A percentile compares a stretch with the other conserved stretches of the same genome.
Conservation (phyloP, 2,329 filamentous ascomycete genomes). For the Cladophialophora bantiana region DNA sequence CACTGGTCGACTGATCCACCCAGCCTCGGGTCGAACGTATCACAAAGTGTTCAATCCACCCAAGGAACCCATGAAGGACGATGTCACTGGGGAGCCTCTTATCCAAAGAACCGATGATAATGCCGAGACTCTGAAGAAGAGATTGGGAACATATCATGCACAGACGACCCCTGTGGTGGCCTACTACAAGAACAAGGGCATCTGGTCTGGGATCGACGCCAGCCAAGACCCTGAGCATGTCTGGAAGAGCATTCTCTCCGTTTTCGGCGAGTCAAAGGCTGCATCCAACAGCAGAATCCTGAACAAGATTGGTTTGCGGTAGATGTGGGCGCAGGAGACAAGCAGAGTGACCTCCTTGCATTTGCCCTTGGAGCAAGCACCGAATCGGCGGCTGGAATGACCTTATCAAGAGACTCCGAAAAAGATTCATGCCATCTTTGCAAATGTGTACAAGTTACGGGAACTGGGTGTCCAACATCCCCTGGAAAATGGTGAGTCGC, state of each 20-base stretch:
- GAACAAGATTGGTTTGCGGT: slow-evolving; percentile 60
- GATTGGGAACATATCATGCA: slow-evolving; percentile 87
- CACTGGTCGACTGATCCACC: slow-evolving; percentile 94
- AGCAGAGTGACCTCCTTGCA: slow-evolving; percentile 1
- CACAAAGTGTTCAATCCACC: slow-evolving; percentile 99
- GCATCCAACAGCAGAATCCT: slow-evolving; percentile 54
- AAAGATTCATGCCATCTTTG: slow-evolving; percentile 28
- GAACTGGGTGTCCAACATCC: slow-evolving; percentile 23
- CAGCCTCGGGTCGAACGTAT: slow-evolving; percentile 93
- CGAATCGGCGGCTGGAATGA: slow-evolving; percentile 24
- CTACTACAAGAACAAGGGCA: slow-evolving; percentile 97
- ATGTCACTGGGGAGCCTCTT: slow-evolving; percentile 93
- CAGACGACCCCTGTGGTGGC: slow-evolving; percentile 92
- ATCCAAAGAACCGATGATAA: slow-evolving; percentile 98
- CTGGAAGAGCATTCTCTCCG: slow-evolving; percentile 88
- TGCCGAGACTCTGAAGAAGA: slow-evolving; percentile 93
- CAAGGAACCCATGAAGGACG: slow-evolving; percentile 92
- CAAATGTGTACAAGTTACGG: slow-evolving; percentile 36
- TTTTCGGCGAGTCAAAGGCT: slow-evolving; percentile 73
- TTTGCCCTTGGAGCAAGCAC: slow-evolving; percentile 15
- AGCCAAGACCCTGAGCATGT: slow-evolving; percentile 95
- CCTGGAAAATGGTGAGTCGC: slow-evolving; percentile 31
- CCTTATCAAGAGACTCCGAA: slow-evolving; percentile 9
- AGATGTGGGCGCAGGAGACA: not conserved
- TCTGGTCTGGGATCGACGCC: slow-evolving; percentile 95